These are phyloP conservation scores for Beauveria scarabaeidicola DNA, from an alignment of 2,329 filamentous ascomycete species.

Conservation along the genomic window DNA sequence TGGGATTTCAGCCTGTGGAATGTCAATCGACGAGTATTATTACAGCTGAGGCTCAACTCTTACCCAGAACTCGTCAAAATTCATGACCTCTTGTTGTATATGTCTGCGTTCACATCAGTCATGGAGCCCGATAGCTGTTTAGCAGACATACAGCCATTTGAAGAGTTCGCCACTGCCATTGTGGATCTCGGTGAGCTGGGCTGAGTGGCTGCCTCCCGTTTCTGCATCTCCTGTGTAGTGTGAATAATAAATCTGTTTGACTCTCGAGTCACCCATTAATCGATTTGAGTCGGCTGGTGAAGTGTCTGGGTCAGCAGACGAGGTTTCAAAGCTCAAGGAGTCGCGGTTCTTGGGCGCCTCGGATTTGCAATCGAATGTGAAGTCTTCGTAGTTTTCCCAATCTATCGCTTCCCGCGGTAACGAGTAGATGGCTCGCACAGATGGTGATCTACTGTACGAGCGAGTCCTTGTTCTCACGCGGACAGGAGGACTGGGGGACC, in stretches of 20 bases:
- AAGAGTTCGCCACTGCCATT: conserved; percentile 29
- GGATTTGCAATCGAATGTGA: conserved; percentile 9
- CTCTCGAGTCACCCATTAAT: conserved; percentile 12
- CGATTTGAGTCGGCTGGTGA: conserved; percentile 13
- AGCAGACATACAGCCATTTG: conserved; percentile 29
- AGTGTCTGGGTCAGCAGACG: conserved; percentile 19
- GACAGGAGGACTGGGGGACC: background rate
- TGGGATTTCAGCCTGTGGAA: conserved; percentile 26
- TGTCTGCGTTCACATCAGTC: conserved; percentile 23
- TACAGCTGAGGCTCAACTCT: background rate
- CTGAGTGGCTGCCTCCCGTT: conserved; percentile 27
- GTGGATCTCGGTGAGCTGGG: conserved; percentile 27
- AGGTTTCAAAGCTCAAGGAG: conserved; percentile 21
- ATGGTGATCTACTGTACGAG: background rate
- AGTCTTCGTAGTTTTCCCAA: conserved; percentile 8
- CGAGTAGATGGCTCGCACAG: background rate
- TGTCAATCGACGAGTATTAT: background rate
- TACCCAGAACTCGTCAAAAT: conserved; percentile 35
- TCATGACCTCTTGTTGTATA: conserved; percentile 31
- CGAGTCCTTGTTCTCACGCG: background rate
- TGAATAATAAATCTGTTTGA: conserved; percentile 24
- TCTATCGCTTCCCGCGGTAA: background rate
- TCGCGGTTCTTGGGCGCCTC: conserved; percentile 21
- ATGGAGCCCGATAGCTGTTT: too few species aligned
- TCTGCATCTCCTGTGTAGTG: conserved; percentile 31